Percentiles rank a stretch among this genome's conserved stretches.
Evolutionary conservation across 768 basidiomycete species (phyloP).

Genomic region (Lentinus brumalis): DNA sequence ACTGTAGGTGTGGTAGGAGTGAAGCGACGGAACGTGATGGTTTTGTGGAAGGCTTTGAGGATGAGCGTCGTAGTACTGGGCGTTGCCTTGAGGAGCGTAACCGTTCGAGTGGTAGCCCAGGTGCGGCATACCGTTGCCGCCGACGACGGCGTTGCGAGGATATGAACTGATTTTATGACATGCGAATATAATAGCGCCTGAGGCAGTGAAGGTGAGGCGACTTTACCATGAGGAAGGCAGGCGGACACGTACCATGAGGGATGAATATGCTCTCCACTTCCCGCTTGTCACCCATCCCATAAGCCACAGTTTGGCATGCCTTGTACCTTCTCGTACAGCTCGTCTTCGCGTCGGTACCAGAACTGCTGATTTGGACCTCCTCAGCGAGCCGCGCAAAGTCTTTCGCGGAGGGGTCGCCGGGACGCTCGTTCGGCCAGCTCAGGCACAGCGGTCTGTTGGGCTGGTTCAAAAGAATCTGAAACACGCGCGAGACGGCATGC

Average conservation of each 20-base stretch:
- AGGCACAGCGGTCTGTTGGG: constrained; percentile 59
- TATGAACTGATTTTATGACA: constrained; percentile 62
- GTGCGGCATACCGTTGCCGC: constrained; percentile 20
- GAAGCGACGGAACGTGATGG: constrained; percentile 21
- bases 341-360: constrained; percentile 75
- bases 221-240: constrained; percentile 19
- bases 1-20: constrained; percentile 24
- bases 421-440: constrained; percentile 63
- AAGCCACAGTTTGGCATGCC: constrained; percentile 60
- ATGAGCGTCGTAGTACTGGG: constrained; percentile 32
- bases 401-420: constrained; percentile 37
- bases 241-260: constrained; percentile 67
- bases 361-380: constrained; percentile 63
- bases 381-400: constrained; percentile 62
- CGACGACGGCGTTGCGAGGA: constrained; percentile 28
- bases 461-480: constrained; percentile 74
- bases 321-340: constrained; percentile 86
- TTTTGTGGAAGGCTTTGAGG: constrained; percentile 29
- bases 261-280: constrained; percentile 88
- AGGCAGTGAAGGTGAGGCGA: constrained; percentile 13
- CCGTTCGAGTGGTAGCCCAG: constrained; percentile 28
- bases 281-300: constrained; percentile 48
- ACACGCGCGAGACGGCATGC: constrained; percentile 60
- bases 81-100: constrained; percentile 26
- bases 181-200: constrained; percentile 72